Evolutionary conservation across 2,329 filamentous ascomycete genomes (phyloP).

Genomic region (Claviceps cyperi): DNA sequence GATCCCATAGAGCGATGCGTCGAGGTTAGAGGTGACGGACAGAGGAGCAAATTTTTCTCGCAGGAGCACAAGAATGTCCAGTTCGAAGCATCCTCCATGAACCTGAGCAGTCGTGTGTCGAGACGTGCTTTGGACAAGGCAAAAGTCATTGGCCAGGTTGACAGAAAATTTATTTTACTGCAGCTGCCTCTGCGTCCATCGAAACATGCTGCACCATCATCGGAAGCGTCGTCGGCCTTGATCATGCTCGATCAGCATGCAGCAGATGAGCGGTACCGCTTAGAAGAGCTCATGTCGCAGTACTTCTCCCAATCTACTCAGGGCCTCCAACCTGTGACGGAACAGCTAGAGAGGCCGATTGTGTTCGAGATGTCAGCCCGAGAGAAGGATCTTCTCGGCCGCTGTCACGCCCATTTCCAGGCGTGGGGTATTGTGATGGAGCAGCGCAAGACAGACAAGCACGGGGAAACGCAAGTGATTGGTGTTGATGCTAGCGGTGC

Average conservation of each 20-base stretch:
- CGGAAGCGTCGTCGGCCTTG: constrained; percentile 34
- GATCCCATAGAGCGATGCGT: not conserved
- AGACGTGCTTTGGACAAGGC: constrained; percentile 45
- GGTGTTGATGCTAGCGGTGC: not conserved
- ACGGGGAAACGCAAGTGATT: constrained; percentile 19
- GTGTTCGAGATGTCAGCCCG: constrained; percentile 47
- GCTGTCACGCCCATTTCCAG: constrained; percentile 41
- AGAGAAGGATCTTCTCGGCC: constrained; percentile 46
- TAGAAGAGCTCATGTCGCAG: constrained; percentile 53
- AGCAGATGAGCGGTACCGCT: constrained; percentile 72
- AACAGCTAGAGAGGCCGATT: constrained; percentile 37
- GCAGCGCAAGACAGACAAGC: constrained; percentile 21
- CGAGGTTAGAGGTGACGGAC: constrained; percentile 2
- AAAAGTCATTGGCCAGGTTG: constrained; percentile 65
- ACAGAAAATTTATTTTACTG: constrained; percentile 74
- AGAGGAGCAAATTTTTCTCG: constrained; percentile 4
- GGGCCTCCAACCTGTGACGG: constrained; percentile 14
- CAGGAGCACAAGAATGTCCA: constrained; percentile 9
- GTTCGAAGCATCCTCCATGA: constrained; percentile 17
- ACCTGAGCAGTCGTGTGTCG: constrained; percentile 37
- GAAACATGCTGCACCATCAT: not conserved
- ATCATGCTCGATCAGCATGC: constrained; percentile 88
- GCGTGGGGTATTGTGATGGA: constrained; percentile 61
- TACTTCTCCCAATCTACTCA: constrained; percentile 26
- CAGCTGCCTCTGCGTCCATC: constrained; percentile 29